Percentiles rank a stretch among this genome's conserved stretches.
These are phyloP conservation scores for Paraphaeosphaeria sporulosa DNA, from an alignment of 2,329 filamentous ascomycete species.

Conservation along the genomic window DNA sequence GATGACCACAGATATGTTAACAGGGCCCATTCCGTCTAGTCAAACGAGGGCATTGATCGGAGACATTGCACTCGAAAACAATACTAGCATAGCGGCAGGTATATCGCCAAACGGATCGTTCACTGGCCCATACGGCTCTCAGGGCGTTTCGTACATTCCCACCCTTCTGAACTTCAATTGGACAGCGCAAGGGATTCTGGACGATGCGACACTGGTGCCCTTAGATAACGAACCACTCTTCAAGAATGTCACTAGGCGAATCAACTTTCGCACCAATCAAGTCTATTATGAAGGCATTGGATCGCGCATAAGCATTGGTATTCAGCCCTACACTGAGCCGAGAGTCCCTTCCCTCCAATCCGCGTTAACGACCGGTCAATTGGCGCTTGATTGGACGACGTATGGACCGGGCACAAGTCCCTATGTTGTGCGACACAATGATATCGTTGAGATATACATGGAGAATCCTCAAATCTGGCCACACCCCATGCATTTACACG, in stretches of 20 bases:
- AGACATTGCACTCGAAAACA: constrained; percentile 20
- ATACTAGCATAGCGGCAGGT: constrained; percentile 46
- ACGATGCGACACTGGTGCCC: constrained; percentile 76
- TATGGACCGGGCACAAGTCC: constrained; percentile 61
- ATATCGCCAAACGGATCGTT: too few relatives aligned
- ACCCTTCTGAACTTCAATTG: not conserved
- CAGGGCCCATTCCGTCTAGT: constrained; percentile 28
- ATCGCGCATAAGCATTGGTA: constrained; percentile 57
- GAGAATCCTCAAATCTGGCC: constrained; percentile 43
- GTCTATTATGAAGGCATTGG: constrained; percentile 69
- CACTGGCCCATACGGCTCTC: not conserved
- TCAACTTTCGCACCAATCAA: constrained; percentile 66
- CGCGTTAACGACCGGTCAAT: constrained; percentile 64
- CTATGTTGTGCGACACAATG: constrained; percentile 47
- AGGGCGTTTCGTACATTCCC: not conserved
- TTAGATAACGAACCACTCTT: constrained; percentile 69
- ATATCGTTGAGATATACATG: constrained; percentile 49
- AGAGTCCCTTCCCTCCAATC: constrained; percentile 83
- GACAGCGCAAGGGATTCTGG: constrained; percentile 56
- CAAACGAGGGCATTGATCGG: constrained; percentile 26
- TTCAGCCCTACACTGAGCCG: constrained; percentile 73
- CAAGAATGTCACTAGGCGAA: constrained; percentile 65
- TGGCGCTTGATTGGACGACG: constrained; percentile 57
- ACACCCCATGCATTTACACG: constrained; percentile 54
- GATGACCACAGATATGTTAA: constrained; percentile 63